A percentile compares a stretch with the other conserved stretches of the same genome.
Conservation (phyloP, 2,329 filamentous ascomycete genomes). For the Scedosporium minutisporum region DNA sequence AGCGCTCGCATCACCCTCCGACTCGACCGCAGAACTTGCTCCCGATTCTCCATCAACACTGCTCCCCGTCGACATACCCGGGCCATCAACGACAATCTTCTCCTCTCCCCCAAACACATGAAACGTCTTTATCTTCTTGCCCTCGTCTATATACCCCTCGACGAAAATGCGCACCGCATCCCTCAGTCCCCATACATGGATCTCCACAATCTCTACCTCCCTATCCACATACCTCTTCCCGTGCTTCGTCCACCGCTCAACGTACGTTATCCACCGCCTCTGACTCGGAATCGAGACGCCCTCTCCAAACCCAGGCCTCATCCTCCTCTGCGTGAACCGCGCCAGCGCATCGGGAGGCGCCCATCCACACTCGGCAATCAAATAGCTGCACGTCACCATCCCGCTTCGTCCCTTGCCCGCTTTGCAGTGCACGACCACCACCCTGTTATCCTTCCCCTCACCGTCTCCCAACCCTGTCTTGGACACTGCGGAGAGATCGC, state of each 20-base stretch:
- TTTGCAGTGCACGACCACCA: constrained; percentile 93
- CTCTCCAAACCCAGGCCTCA: constrained; percentile 79
- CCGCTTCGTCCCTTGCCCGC: constrained; percentile 92
- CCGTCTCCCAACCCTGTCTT: constrained; percentile 20
- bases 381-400: constrained; percentile 76
- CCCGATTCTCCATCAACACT: constrained; percentile 31
- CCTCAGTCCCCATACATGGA: constrained; percentile 82
- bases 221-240: constrained; percentile 75
- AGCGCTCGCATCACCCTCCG: neutral
- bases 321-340: constrained; percentile 67
- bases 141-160: constrained; percentile 80
- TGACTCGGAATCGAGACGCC: constrained; percentile 93
- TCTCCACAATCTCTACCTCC: constrained; percentile 73
- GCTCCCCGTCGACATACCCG: constrained; percentile 37
- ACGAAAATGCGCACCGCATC: constrained; percentile 82
- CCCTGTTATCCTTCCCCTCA: constrained; percentile 37
- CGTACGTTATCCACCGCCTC: constrained; percentile 76
- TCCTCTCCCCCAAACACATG: constrained; percentile 72
- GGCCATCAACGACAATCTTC: constrained; percentile 56
- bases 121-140: constrained; percentile 72
- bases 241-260: constrained; percentile 70
- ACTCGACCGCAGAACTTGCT: neutral
- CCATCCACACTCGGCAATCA: constrained; percentile 76
- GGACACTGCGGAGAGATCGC: constrained; percentile 13
- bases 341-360: constrained; percentile 41